Percentiles rank a stretch among this genome's conserved stretches.
Conservation (phyloP, 352 stramenopile genomes). For the Phytophthora tubulina region DNA sequence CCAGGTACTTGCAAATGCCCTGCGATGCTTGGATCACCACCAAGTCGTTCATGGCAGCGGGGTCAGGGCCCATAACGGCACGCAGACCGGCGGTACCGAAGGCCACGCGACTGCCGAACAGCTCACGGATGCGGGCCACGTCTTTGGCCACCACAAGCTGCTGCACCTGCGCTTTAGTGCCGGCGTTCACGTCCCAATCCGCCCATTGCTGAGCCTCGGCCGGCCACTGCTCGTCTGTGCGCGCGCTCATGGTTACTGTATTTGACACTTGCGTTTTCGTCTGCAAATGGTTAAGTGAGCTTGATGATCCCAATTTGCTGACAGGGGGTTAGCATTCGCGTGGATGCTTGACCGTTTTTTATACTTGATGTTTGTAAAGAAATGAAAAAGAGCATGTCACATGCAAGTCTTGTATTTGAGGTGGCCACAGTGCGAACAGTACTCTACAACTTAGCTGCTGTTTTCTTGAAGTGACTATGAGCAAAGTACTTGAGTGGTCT, state of each 20-base stretch:
- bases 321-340: slow-evolving; percentile 33
- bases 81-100: slow-evolving; percentile 94
- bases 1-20: slow-evolving; percentile 91
- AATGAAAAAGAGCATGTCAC: slow-evolving; percentile 23
- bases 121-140: slow-evolving; percentile 54
- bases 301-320: too few relatives aligned
- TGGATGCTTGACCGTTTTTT: slow-evolving; percentile 31
- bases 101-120: slow-evolving; percentile 87
- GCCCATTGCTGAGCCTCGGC: slow-evolving; percentile 78
- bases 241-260: slow-evolving; percentile 27
- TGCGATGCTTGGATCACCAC: slow-evolving; percentile 93
- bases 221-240: slow-evolving; percentile 61
- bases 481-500: neutral
- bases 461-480: too few relatives aligned
- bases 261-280: slow-evolving; percentile 1
- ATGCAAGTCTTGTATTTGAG: slow-evolving; percentile 19
- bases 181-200: slow-evolving; percentile 87
- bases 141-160: slow-evolving; percentile 69
- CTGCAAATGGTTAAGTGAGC: slow-evolving; percentile 34
- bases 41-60: slow-evolving; percentile 93
- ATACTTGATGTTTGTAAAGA: slow-evolving; percentile 44
- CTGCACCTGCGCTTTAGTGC: slow-evolving; percentile 75
- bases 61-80: slow-evolving; percentile 91
- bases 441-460: neutral
- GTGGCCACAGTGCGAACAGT: neutral